Evolutionary conservation across 768 basidiomycete genomes (phyloP), one percentile per base, ranked within the genome.

Genomic region (Krasilnikovozyma curviuscula): DNA sequence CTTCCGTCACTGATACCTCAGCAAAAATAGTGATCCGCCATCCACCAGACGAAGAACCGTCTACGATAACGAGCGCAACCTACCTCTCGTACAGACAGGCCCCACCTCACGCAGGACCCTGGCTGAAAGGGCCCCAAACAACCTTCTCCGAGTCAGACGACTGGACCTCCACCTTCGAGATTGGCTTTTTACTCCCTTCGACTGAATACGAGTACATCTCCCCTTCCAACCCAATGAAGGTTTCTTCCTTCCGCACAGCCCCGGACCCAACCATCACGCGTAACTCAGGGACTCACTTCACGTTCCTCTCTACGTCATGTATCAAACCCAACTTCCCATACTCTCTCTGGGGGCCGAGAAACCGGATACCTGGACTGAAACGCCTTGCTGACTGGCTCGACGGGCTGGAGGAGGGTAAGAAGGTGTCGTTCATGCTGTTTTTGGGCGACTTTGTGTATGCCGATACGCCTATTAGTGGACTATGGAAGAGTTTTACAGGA

Each of bases 371-470:
- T 51, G 79, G 79, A 12, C 77, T 77, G 44, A 76, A 81, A 57
- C 64, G 76, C 6, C 69, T 82, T 29, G 71, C 75, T 3, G 66
- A 73, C 43, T 74, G 48, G 40, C 49, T 55, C 18, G 37, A 52
- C 21, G 34, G 46, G 3, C 55, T 55, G 12, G 53, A 53, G 44
- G 27, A 44, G 28, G 33, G 49, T 8, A 44, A 33, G 2, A 38
- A 56, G 25, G 44, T 75, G 44, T 31, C 21, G 5, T 83, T 81
- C 55, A 62, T 81, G 63, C 57, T 81, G 6, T 74, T 81, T 60
- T 63, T 82, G 41, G 80, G 80, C 6, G 80, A 82, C 57, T 79
- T 78, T 52, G 77, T 83, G 53, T 81, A 82, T 54, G 76, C 77
- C 2, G 79, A 82, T 55, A 73, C 79, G 2, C 80, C 81, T 5